Conservation (phyloP, 768 basidiomycete species). For the Tricholoma sp. region DNA sequence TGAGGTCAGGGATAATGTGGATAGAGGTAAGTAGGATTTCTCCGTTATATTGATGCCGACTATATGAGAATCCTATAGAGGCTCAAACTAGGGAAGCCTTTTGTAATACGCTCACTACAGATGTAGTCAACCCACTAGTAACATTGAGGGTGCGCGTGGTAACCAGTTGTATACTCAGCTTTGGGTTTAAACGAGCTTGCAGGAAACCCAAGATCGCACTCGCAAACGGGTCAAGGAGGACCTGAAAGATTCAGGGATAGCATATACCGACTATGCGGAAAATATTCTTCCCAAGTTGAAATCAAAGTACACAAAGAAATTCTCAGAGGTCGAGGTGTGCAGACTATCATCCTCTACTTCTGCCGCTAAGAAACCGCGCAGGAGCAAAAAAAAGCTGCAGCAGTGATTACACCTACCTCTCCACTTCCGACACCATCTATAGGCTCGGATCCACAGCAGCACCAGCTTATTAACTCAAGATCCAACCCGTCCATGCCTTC, state of each 20-base stretch:
- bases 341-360: background rate
- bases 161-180: background rate
- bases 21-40: constrained; percentile 51
- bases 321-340: constrained; percentile 79
- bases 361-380: constrained; percentile 21
- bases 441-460: constrained; percentile 25
- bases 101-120: constrained; percentile 58
- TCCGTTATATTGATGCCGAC: background rate
- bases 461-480: constrained; percentile 34
- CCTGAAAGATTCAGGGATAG: constrained; percentile 67
- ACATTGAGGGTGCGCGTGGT: constrained; percentile 52
- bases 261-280: constrained; percentile 81
- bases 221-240: constrained; percentile 90
- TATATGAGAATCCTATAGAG: constrained; percentile 42
- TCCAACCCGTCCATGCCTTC: constrained; percentile 42
- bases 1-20: constrained; percentile 81
- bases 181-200: constrained; percentile 1
- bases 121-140: constrained; percentile 68
- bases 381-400: constrained; percentile 60
- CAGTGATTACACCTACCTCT: constrained; percentile 27
- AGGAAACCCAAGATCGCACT: constrained; percentile 93
- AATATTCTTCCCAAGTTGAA: constrained; percentile 77
- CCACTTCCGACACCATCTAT: constrained; percentile 28
- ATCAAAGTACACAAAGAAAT: constrained; percentile 75
- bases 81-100: constrained; percentile 79